Percentiles rank a stretch among this genome's conserved stretches.
Evolutionary conservation across 768 basidiomycete genomes (phyloP).

Genomic region (Thelephora ganbajun): DNA sequence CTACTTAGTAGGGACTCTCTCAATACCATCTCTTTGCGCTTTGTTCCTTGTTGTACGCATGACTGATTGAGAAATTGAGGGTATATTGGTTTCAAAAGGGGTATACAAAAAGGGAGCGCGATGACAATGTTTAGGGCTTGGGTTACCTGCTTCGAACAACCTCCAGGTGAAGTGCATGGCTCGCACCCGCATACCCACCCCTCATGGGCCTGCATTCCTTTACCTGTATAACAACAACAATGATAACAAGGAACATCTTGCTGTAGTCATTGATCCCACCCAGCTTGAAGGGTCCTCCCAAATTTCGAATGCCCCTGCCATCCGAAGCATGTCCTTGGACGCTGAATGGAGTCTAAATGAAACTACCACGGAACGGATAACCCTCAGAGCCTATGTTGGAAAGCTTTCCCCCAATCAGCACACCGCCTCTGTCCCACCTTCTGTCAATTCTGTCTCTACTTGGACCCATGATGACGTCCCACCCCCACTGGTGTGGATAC

Average conservation of each 20-base stretch:
- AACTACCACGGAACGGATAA: slow-evolving; percentile 87
- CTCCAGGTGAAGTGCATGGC: slow-evolving; percentile 86
- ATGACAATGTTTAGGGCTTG: background rate
- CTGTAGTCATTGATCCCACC: slow-evolving; percentile 84
- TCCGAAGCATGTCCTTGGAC: slow-evolving; percentile 74
- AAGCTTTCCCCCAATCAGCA: slow-evolving; percentile 35
- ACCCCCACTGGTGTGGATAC: slow-evolving; percentile 81
- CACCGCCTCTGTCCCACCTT: slow-evolving; percentile 22
- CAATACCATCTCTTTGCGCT: too few species aligned
- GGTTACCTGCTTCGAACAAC: slow-evolving; percentile 7
- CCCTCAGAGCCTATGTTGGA: slow-evolving; percentile 88
- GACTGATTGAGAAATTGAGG: too few species aligned
- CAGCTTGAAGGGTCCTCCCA: slow-evolving; percentile 39
- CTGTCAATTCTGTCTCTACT: slow-evolving; percentile 8
- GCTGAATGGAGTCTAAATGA: slow-evolving; percentile 73
- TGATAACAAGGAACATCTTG: slow-evolving; percentile 91
- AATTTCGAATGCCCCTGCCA: slow-evolving; percentile 24
- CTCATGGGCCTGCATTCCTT: slow-evolving; percentile 84
- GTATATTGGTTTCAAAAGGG: too few species aligned
- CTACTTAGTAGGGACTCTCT: too few species aligned
- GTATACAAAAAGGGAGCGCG: too few species aligned
- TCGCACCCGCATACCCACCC: slow-evolving; percentile 92
- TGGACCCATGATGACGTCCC: slow-evolving; percentile 25
- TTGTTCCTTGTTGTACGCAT: too few species aligned
- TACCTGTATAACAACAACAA: slow-evolving; percentile 80